Evolutionary conservation across 2,329 filamentous ascomycete genomes (phyloP).

Genomic region (Achaetomium macrosporum): DNA sequence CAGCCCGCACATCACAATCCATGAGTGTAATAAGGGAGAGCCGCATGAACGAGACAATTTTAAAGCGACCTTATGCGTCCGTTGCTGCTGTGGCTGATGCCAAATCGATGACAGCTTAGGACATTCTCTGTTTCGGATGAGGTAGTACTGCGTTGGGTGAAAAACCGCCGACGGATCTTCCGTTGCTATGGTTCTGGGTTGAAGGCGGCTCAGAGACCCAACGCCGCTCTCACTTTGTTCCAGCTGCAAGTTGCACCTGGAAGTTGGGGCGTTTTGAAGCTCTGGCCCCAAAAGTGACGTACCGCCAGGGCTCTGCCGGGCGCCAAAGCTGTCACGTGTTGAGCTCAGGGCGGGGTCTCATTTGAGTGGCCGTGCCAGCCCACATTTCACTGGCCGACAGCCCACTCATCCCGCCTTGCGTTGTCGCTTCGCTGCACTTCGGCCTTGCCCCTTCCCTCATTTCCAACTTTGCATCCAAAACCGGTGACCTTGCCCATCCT

Average conservation of each 20-base stretch:
- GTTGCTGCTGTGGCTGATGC: too few relatives aligned
- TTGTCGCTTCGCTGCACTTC: constrained; percentile 24
- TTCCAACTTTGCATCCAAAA: constrained; percentile 28
- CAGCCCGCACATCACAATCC: neutral
- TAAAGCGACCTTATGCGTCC: too few relatives aligned
- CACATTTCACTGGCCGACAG: constrained; percentile 21
- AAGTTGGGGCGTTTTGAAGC: neutral
- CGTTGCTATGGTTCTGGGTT: too few relatives aligned
- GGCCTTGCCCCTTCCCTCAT: constrained; percentile 28
- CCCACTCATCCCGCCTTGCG: constrained; percentile 26
- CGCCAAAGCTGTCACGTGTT: constrained; percentile 17
- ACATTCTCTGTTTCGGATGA: too few relatives aligned
- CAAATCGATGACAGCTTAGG: too few relatives aligned
- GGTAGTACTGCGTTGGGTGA: too few relatives aligned
- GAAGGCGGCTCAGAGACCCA: too few relatives aligned
- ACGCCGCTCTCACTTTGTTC: too few relatives aligned
- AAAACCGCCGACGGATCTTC: too few relatives aligned
- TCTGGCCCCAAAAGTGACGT: constrained; percentile 17
- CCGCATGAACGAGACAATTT: neutral
- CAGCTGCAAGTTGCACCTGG: neutral
- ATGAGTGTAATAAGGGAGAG: neutral
- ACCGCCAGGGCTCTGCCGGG: constrained; percentile 1
- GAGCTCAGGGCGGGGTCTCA: constrained; percentile 13
- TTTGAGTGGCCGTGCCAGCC: constrained; percentile 20
- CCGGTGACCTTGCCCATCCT: constrained; percentile 20